Percentiles rank a stretch among this genome's conserved stretches.
These are phyloP conservation scores for Datura wrightii DNA, from an alignment of 257 asterid species.

Conservation along the genomic window DNA sequence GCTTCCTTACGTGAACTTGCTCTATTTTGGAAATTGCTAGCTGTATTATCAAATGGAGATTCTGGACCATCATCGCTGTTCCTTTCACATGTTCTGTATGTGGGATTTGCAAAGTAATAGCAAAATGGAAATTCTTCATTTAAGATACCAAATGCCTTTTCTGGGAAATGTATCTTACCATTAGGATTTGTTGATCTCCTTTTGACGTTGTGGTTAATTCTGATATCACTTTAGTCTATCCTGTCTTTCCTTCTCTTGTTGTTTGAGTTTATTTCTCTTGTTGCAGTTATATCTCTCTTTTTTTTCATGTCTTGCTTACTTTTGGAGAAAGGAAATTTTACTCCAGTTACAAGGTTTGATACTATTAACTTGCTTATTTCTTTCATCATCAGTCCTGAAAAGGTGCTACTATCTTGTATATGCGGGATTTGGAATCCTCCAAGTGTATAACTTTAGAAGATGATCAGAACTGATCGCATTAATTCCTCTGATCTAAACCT, in stretches of 20 bases:
- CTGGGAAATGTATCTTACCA: neutral
- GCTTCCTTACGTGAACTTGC: neutral
- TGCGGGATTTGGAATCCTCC: neutral
- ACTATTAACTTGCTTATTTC: conserved; percentile 10
- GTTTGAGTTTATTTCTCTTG: neutral
- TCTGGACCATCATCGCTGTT: neutral
- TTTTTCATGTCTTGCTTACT: neutral
- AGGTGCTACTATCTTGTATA: neutral
- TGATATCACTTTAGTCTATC: conserved; percentile 7
- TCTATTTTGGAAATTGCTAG: conserved; percentile 17
- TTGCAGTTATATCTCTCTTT: neutral
- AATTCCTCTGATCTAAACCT: neutral
- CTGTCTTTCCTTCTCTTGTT: conserved; percentile 21
- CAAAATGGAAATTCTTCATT: neutral
- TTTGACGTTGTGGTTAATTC: conserved; percentile 17
- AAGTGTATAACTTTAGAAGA: neutral
- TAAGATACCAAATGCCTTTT: conserved; percentile 13
- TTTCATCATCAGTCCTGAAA: neutral
- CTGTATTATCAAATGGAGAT: neutral
- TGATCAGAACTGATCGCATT: neutral
- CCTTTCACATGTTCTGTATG: neutral
- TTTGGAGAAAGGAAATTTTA: neutral
- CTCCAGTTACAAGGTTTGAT: neutral
- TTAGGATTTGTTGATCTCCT: neutral
- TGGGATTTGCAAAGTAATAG: conserved; percentile 5